Evolutionary conservation across 129 eudicot species (phyloP).

Genomic region (Arctium lappa): DNA sequence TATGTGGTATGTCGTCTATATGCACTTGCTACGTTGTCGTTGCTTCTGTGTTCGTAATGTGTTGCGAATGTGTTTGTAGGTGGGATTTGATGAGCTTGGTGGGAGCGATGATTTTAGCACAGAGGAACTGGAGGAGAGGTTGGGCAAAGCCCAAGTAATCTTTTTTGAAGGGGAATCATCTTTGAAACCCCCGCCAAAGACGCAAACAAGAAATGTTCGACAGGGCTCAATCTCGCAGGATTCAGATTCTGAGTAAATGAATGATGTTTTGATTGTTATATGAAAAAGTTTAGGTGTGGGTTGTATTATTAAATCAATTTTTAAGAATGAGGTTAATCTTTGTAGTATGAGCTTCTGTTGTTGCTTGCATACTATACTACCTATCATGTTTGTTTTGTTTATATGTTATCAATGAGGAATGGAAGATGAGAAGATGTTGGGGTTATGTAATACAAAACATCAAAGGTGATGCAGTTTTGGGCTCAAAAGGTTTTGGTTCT

Average conservation of each 20-base stretch:
- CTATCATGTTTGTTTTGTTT: not conserved
- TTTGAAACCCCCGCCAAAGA: constrained; percentile 41
- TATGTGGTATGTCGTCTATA: constrained; percentile 66
- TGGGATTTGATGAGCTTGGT: constrained; percentile 96
- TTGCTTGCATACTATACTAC: not conserved
- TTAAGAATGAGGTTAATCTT: not conserved
- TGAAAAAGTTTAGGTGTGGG: not conserved
- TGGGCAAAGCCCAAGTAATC: constrained; percentile 80
- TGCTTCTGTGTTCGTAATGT: not conserved
- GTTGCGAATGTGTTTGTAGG: constrained; percentile 39
- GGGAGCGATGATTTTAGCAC: constrained; percentile 88
- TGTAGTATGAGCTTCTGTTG: not conserved
- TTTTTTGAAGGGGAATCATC: constrained; percentile 87
- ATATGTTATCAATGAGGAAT: not conserved
- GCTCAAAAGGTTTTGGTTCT: not conserved
- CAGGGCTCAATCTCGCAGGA: constrained; percentile 69
- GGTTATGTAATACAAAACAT: not conserved
- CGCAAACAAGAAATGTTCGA: constrained; percentile 63
- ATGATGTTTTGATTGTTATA: not conserved
- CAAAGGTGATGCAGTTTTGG: not conserved
- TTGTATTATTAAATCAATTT: not conserved
- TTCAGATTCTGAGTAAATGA: constrained; percentile 69
- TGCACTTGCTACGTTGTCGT: not conserved
- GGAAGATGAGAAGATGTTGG: not conserved
- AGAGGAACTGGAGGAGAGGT: constrained; percentile 83